Evolutionary conservation across 108 stramenopile species (phyloP), one percentile per base, ranked within the genome.

Genomic region (Discostella stelligeroides): DNA sequence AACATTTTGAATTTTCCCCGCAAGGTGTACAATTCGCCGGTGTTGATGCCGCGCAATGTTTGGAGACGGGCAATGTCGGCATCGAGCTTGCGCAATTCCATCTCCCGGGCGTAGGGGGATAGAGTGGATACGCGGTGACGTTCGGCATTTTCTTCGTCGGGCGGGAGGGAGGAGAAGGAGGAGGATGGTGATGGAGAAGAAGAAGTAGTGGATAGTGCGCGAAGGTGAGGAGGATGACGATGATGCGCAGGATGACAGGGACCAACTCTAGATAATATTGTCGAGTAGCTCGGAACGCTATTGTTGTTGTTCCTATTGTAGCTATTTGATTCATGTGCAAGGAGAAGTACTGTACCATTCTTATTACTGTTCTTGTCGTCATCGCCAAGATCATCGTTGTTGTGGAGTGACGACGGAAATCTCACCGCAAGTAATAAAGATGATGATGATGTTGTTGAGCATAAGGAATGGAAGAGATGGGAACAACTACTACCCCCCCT

Each of bases 1-100:
- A 95, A 75, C 17, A 81, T 79, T 71, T 95, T 95, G 81, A 91
- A 90, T 23, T 88, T 80, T 23, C 94, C 94, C 55, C 89, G 74
- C 66, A 85, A 73, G 0, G 94, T 91, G 64, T 88, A 92, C 13
- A 89, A 58, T 66, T 95, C 94, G 20, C 94, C 94, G 9, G 91
- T 95, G 75, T 95, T 92, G 59, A 95, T 95, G 10, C 80, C 88
- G 1, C 88, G 75, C 10, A 91, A 68, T 55, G 82, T 84, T 49
- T 95, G 83, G 28, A 95, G 59, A 15, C 80, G 72, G 2, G 90
- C 80, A 45, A 95, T 69, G 61, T 95, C 78, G 20, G 84, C 64
- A 80, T 95, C 92, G 9, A 91, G 73, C 38, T 81, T 41, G 18
- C 91, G 88, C 6, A 95, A 79, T 63, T 95, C 94, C 49, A 81